phyloP scores from a whole-genome alignment of 345 rosid genomes.

The Euphorbia pulcherrima region DNA sequence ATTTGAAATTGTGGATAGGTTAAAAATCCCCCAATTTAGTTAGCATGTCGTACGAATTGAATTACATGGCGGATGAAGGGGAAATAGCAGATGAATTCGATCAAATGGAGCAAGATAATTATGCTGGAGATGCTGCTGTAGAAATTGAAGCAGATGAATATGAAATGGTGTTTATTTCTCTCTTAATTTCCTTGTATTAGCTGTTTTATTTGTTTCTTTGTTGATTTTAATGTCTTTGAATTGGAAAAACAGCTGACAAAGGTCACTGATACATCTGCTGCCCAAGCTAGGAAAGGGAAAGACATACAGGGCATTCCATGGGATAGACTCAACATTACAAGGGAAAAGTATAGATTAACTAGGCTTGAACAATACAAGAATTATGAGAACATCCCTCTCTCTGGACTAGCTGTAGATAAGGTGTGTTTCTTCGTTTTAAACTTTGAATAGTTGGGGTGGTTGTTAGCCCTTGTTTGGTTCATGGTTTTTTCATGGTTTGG shows the following conservation, averaged over 20 bases:
- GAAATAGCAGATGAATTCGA: slow-evolving; percentile 9
- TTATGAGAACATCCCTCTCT: slow-evolving; percentile 73
- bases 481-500: too few species aligned
- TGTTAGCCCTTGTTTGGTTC: too few species aligned
- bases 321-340: slow-evolving; percentile 79
- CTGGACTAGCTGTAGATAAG: slow-evolving; percentile 67
- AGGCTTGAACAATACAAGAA: slow-evolving; percentile 92
- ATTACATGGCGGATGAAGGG: slow-evolving; percentile 17
- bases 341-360: slow-evolving; percentile 80
- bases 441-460: not conserved
- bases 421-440: slow-evolving; percentile 22
- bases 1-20: too few species aligned
- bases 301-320: slow-evolving; percentile 98
- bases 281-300: slow-evolving; percentile 73
- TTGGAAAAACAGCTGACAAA: slow-evolving; percentile 22
- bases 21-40: too few species aligned
- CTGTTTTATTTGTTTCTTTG: not conserved
- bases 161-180: slow-evolving; percentile 5
- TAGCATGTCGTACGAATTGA: slow-evolving; percentile 9
- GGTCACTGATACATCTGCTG: slow-evolving; percentile 69
- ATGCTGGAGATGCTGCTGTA: not conserved
- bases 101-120: slow-evolving; percentile 6
- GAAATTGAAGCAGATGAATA: slow-evolving; percentile 18
- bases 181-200: not conserved
- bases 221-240: not conserved